Conservation (phyloP, 306 rosid genomes). For the Dalbergia oliveri region DNA sequence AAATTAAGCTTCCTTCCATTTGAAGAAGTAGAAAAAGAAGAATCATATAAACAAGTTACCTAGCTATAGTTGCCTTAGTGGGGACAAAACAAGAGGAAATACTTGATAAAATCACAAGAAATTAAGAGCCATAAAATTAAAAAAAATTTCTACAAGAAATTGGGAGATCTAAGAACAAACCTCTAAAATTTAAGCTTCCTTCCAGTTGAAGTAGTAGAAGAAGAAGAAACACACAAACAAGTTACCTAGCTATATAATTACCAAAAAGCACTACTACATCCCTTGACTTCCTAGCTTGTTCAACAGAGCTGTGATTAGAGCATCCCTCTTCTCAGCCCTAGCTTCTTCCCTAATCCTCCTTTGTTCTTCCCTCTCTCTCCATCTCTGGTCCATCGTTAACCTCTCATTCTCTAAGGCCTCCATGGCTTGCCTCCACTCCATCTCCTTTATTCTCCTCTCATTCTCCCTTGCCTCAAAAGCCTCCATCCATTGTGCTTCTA, state of each 20-base stretch:
- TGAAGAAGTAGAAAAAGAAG: background rate
- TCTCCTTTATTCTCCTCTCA: conserved; percentile 77
- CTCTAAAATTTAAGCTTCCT: conserved; percentile 34
- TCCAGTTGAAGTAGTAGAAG: background rate
- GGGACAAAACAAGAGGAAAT: background rate
- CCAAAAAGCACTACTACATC: conserved; percentile 40
- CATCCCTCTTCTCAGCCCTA: conserved; percentile 94
- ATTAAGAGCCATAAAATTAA: background rate
- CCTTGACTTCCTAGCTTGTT: conserved; percentile 66
- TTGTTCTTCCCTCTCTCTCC: conserved; percentile 94
- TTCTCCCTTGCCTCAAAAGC: conserved; percentile 80
- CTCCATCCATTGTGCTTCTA: conserved; percentile 86
- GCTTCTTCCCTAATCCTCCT: conserved; percentile 85
- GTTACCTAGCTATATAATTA: background rate
- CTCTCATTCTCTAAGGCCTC: conserved; percentile 87
- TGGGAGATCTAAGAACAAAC: conserved; percentile 38
- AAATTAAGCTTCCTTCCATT: conserved; percentile 21
- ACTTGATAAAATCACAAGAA: background rate
- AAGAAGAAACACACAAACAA: background rate
- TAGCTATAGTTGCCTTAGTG: background rate
- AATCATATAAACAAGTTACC: background rate
- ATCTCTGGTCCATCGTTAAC: conserved; percentile 77
- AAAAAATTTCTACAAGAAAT: background rate
- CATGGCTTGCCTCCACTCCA: conserved; percentile 91
- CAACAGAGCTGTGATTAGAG: conserved; percentile 69